These are phyloP conservation scores for Elsinoe perseae DNA, from an alignment of 2,329 filamentous ascomycete genomes.

Conservation along the genomic window DNA sequence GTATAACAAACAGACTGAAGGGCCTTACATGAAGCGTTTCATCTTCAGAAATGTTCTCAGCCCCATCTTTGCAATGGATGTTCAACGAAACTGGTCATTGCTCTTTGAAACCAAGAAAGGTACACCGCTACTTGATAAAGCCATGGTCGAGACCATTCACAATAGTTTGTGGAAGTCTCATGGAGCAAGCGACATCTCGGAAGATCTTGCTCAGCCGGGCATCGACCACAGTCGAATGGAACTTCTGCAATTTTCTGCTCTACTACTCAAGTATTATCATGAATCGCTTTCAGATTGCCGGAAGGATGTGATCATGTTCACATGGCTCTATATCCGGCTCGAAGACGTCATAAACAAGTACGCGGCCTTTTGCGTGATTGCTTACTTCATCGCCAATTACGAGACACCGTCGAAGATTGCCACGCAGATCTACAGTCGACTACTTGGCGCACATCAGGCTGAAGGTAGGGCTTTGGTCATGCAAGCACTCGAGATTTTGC, in stretches of 20 bases:
- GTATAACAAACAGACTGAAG: conserved; percentile 68
- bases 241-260: conserved; percentile 83
- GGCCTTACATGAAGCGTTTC: conserved; percentile 89
- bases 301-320: conserved; percentile 98
- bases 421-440: conserved; percentile 84
- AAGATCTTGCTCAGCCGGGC: conserved; percentile 75
- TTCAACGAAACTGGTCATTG: conserved; percentile 68
- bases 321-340: conserved; percentile 96
- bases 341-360: conserved; percentile 99
- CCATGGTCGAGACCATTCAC: conserved; percentile 82
- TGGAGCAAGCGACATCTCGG: conserved; percentile 63
- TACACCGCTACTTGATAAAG: conserved; percentile 72
- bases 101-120: conserved; percentile 47
- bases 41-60: conserved; percentile 88
- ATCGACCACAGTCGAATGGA: conserved; percentile 97
- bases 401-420: conserved; percentile 96
- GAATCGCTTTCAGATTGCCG: conserved; percentile 79
- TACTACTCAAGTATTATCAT: conserved; percentile 92
- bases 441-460: conserved; percentile 88
- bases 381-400: conserved; percentile 95
- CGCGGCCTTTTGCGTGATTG: conserved; percentile 91
- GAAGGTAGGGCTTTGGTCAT: conserved; percentile 88
- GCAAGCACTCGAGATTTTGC: conserved; percentile 87
- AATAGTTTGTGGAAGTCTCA: conserved; percentile 91
- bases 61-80: conserved; percentile 92